Conservation (phyloP, 345 rosid genomes). For the Viola odorata region DNA sequence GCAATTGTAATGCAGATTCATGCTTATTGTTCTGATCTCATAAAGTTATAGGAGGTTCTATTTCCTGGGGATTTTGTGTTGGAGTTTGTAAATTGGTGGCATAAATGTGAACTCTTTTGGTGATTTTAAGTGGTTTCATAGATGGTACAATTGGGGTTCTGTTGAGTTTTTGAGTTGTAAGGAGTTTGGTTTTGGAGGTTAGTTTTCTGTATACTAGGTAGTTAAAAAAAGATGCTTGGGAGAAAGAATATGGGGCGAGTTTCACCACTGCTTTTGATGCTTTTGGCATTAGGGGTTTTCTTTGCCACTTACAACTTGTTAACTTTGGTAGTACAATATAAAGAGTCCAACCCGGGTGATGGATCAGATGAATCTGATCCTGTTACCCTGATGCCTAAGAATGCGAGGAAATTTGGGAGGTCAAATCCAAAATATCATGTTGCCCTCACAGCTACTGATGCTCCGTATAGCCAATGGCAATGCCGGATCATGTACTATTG, state of each 20-base stretch:
- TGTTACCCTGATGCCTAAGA: slow-evolving; percentile 56
- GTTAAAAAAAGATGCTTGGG: slow-evolving; percentile 26
- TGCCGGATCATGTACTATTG: slow-evolving; percentile 95
- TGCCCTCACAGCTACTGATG: slow-evolving; percentile 88
- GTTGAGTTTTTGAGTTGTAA: slow-evolving; percentile 9
- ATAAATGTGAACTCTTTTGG: neutral
- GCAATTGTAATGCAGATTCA: slow-evolving; percentile 24
- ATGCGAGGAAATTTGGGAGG: slow-evolving; percentile 33
- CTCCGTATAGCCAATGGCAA: slow-evolving; percentile 89
- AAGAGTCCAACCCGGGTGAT: slow-evolving; percentile 19
- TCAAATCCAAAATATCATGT: slow-evolving; percentile 54
- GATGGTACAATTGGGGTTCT: slow-evolving; percentile 8
- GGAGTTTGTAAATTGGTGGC: slow-evolving; percentile 15
- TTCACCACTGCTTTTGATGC: slow-evolving; percentile 51
- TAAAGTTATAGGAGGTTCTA: neutral
- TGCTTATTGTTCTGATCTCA: neutral
- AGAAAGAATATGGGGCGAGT: slow-evolving; percentile 49
- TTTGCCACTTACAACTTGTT: slow-evolving; percentile 75
- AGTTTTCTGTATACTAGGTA: neutral
- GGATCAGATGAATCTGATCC: slow-evolving; percentile 52
- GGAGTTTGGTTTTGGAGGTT: neutral
- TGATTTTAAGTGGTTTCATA: slow-evolving; percentile 14
- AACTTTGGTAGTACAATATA: slow-evolving; percentile 35
- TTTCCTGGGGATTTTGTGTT: slow-evolving; percentile 11
- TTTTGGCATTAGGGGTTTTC: slow-evolving; percentile 62